Evolutionary conservation across 2,329 filamentous ascomycete genomes (phyloP), one percentile per base, ranked within the genome.

Genomic region (Hymenoscyphus albidus): DNA sequence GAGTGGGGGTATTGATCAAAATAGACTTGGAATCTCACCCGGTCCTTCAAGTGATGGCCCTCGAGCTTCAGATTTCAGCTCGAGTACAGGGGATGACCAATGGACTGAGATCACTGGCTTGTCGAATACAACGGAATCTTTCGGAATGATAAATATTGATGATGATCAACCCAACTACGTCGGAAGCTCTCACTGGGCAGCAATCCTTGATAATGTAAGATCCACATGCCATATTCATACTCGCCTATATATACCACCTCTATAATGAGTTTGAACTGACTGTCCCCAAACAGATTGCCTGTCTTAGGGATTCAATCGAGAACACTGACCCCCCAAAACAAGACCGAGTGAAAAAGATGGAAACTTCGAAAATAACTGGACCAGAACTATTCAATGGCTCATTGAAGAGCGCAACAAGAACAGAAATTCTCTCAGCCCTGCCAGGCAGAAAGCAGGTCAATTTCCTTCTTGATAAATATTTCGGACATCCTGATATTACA

Each of bases 151-250:
- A 39, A 66, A 63, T 18, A 66, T 72, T 16, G 65, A 71, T 54
- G 66, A 71, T 61, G 74, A 76, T 61, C 77, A 77, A 14, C 79
- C 78, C 39, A 83, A 79, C 27, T 86, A 84, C 68, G 80, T 86
- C 3, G 84, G 83, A 1, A 82, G 81, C 5, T 83, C 82, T 60
- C 83, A 86, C 58, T 85, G 83, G 67, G 80, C 84, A 77, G 84
- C 84, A 2, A 84, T 86, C 73, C 73, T 86, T 9, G 82, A 85
- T 68, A 83, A 85, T 75, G 83, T 85, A 70, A 51, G 67, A 16
- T 9, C 13, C 7, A 12, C n/a, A 77, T 80, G 54, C 6, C 40
- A 16, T 60, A 40, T 55, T 9, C 16, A 22, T n/a, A 32, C n/a
- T 12, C 7, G 9, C 27, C 22, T 59, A 54, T 32, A 54, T 35